A percentile compares a stretch with the other conserved stretches of the same genome.
Evolutionary conservation across 2,329 filamentous ascomycete genomes (phyloP).

Genomic region (Pyrenochaeta sp.): DNA sequence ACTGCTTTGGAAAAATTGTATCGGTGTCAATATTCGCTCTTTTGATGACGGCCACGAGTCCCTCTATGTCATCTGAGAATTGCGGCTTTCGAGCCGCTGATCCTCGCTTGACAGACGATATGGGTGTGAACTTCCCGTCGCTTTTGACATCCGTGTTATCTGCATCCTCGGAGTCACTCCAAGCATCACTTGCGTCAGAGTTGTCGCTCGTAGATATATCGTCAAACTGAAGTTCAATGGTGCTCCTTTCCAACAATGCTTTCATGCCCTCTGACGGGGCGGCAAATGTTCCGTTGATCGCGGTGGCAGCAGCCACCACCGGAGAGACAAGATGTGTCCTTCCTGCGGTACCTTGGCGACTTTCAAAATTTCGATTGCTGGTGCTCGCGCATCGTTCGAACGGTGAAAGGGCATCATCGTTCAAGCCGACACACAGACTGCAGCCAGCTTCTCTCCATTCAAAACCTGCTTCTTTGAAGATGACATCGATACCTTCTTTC

Average conservation of each 20-base stretch:
- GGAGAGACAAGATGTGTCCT: slow-evolving; percentile 97
- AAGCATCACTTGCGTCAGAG: too few relatives aligned
- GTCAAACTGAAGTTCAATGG: slow-evolving; percentile 67
- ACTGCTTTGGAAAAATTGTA: slow-evolving; percentile 98
- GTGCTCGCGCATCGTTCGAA: slow-evolving; percentile 94
- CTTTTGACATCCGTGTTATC: too few relatives aligned
- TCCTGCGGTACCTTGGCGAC: slow-evolving; percentile 89
- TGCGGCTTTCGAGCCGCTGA: slow-evolving; percentile 84
- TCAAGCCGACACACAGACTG: slow-evolving; percentile 99
- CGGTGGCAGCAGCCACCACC: slow-evolving; percentile 92
- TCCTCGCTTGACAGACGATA: slow-evolving; percentile 56
- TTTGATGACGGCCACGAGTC: slow-evolving; percentile 86
- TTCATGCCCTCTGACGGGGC: slow-evolving; percentile 78
- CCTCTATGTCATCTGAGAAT: slow-evolving; percentile 68
- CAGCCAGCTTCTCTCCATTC: slow-evolving; percentile 98
- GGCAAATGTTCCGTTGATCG: slow-evolving; percentile 86
- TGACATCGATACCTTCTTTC: slow-evolving; percentile 88
- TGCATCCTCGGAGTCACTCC: too few relatives aligned
- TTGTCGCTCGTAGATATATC: slow-evolving; percentile 63
- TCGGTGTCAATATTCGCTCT: slow-evolving; percentile 97
- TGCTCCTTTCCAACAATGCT: slow-evolving; percentile 56
- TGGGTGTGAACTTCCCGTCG: slow-evolving; percentile 65
- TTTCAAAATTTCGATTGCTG: slow-evolving; percentile 97
- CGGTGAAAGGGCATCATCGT: slow-evolving; percentile 93
- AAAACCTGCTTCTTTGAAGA: slow-evolving; percentile 91